phyloP scores from a whole-genome alignment of 2,329 filamentous ascomycete genomes.

The Trichoderma endophyticum region DNA sequence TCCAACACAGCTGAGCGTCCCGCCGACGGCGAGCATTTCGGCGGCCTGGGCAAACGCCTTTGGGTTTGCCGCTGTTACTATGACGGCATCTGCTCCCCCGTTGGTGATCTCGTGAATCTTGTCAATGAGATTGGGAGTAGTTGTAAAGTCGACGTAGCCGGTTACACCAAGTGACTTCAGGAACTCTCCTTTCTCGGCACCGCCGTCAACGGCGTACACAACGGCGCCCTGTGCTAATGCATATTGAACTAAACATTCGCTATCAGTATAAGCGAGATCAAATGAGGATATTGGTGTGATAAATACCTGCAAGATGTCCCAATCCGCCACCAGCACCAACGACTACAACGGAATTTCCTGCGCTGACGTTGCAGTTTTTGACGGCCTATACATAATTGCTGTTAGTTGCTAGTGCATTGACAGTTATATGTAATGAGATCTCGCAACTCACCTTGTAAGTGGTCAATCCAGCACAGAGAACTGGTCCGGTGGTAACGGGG shows the following conservation, averaged over 20 bases:
- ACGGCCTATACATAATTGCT: slow-evolving; percentile 15
- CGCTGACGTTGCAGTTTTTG: slow-evolving; percentile 21
- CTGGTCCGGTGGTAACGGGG: slow-evolving; percentile 14
- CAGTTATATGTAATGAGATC: rapidly evolving
- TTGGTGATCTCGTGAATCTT: slow-evolving; percentile 15
- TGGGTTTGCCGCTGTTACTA: slow-evolving; percentile 19
- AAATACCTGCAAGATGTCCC: slow-evolving; percentile 21
- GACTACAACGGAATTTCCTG: slow-evolving; percentile 21
- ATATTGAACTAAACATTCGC: slow-evolving; percentile 18
- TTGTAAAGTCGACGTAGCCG: slow-evolving; percentile 20
- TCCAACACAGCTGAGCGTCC: slow-evolving; percentile 21
- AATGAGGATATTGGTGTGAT: not conserved
- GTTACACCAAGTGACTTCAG: slow-evolving; percentile 17
- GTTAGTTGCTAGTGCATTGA: not conserved
- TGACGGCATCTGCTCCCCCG: slow-evolving; percentile 21
- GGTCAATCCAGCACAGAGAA: slow-evolving; percentile 21
- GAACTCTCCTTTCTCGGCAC: slow-evolving; percentile 19
- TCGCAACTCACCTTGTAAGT: slow-evolving; percentile 19
- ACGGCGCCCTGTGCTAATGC: slow-evolving; percentile 20
- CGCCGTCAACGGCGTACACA: slow-evolving; percentile 19
- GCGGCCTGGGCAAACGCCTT: slow-evolving; percentile 21
- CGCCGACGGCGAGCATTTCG: slow-evolving; percentile 21
- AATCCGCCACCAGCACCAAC: slow-evolving; percentile 20
- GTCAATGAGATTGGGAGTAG: slow-evolving; percentile 4
- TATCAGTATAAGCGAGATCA: not conserved